phyloP scores from a whole-genome alignment of 2,329 filamentous ascomycete genomes.

The Cytospora piceicola region DNA sequence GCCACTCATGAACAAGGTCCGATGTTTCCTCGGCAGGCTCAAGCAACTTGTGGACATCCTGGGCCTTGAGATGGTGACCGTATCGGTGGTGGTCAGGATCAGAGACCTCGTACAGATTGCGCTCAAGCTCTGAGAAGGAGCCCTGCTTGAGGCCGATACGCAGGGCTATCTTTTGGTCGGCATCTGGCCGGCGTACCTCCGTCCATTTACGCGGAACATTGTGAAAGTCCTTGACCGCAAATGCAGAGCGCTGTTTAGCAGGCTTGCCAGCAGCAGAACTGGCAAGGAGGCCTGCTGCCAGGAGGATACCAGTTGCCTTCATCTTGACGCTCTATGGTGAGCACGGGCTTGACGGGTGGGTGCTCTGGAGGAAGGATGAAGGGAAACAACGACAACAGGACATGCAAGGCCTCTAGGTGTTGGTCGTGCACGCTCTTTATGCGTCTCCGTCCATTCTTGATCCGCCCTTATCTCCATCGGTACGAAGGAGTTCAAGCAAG shows the following conservation, averaged over 20 bases:
- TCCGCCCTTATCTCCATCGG: background rate
- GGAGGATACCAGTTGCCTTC: slow-evolving; percentile 22
- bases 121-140: slow-evolving; percentile 58
- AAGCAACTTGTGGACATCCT: slow-evolving; percentile 57
- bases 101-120: slow-evolving; percentile 52
- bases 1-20: slow-evolving; percentile 58
- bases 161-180: slow-evolving; percentile 54
- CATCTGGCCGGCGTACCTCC: slow-evolving; percentile 49
- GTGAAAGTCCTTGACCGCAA: slow-evolving; percentile 58
- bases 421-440: background rate
- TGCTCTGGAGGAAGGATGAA: background rate
- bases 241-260: slow-evolving; percentile 25
- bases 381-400: background rate
- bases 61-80: slow-evolving; percentile 53
- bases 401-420: background rate
- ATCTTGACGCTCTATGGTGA: slow-evolving; percentile 10
- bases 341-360: background rate
- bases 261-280: slow-evolving; percentile 22
- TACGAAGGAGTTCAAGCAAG: background rate
- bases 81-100: slow-evolving; percentile 52
- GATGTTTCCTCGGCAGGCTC: slow-evolving; percentile 56
- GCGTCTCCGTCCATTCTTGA: background rate
- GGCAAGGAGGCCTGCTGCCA: slow-evolving; percentile 20
- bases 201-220: slow-evolving; percentile 55
- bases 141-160: slow-evolving; percentile 63